These are phyloP conservation scores for Dichotomopilus funicola DNA, from an alignment of 2,329 filamentous ascomycete genomes.

Conservation along the genomic window DNA sequence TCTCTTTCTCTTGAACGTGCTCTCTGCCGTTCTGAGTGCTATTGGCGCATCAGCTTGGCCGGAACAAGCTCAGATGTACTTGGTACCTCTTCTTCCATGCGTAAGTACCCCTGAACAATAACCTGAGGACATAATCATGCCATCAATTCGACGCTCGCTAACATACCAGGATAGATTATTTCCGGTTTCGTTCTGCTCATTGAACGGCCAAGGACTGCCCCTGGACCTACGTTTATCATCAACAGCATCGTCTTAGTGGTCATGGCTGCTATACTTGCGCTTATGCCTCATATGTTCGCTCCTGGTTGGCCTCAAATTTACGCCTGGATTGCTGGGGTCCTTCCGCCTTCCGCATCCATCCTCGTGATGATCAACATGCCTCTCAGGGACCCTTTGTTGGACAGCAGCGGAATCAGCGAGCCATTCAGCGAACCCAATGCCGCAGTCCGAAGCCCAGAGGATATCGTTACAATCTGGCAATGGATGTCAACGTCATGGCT, in stretches of 20 bases:
- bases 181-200: constrained; percentile 23
- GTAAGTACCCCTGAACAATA: constrained; percentile 25
- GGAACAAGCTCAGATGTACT: constrained; percentile 24
- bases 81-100: constrained; percentile 31
- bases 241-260: constrained; percentile 29
- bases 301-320: constrained; percentile 14
- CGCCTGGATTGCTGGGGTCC: constrained; percentile 29
- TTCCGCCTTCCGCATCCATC: constrained; percentile 41
- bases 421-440: constrained; percentile 50
- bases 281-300: constrained; percentile 29
- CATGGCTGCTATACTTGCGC: constrained; percentile 26
- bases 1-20: constrained; percentile 28
- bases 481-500: constrained; percentile 86
- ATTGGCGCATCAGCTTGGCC: constrained; percentile 27
- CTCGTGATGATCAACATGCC: constrained; percentile 60
- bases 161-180: constrained; percentile 16
- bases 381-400: constrained; percentile 53
- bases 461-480: constrained; percentile 71
- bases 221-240: constrained; percentile 26
- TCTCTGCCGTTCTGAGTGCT: constrained; percentile 26
- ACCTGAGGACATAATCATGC: no score
- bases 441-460: constrained; percentile 66
- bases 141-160: neutral
- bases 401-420: constrained; percentile 51
- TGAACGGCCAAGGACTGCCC: constrained; percentile 28